phyloP scores from a whole-genome alignment of 306 rosid genomes.

The Fagus sylvatica region DNA sequence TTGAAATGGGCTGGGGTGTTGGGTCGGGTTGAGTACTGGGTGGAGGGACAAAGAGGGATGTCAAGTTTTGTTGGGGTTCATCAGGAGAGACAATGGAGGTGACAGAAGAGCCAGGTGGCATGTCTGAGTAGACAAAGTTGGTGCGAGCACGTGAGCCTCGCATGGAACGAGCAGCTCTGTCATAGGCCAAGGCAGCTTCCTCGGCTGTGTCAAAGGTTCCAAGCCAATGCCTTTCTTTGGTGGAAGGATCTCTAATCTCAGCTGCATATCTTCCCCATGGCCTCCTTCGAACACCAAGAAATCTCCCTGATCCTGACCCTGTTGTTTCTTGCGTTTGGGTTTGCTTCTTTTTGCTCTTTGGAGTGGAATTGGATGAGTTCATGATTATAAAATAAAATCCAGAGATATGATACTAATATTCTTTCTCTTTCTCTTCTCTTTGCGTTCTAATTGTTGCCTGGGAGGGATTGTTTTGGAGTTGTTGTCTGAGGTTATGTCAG shows the following conservation, averaged over 20 bases:
- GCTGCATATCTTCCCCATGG: constrained; percentile 66
- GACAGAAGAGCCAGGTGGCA: constrained; percentile 48
- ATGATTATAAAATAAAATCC: constrained; percentile 4
- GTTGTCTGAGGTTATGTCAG: not conserved
- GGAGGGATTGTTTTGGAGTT: not conserved
- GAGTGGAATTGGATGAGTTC: constrained; percentile 29
- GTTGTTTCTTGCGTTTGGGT: constrained; percentile 37
- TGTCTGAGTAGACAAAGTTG: constrained; percentile 49
- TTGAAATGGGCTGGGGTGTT: not conserved
- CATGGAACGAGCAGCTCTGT: constrained; percentile 57
- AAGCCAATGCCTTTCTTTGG: constrained; percentile 57
- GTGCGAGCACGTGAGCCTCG: constrained; percentile 62
- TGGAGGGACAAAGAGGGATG: constrained; percentile 11
- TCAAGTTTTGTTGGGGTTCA: constrained; percentile 19
- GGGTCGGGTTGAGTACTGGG: constrained; percentile 16
- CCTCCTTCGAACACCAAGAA: constrained; percentile 54
- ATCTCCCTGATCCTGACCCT: constrained; percentile 56
- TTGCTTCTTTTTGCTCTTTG: constrained; percentile 46
- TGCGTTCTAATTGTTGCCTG: not conserved
- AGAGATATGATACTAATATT: not conserved
- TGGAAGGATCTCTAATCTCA: constrained; percentile 57
- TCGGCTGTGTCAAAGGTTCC: constrained; percentile 64
- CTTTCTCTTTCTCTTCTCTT: not conserved
- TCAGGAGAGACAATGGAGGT: constrained; percentile 53
- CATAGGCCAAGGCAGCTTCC: constrained; percentile 59